These are phyloP conservation scores for Fusarium sp. DNA, from an alignment of 2,329 filamentous ascomycete genomes.

Conservation along the genomic window DNA sequence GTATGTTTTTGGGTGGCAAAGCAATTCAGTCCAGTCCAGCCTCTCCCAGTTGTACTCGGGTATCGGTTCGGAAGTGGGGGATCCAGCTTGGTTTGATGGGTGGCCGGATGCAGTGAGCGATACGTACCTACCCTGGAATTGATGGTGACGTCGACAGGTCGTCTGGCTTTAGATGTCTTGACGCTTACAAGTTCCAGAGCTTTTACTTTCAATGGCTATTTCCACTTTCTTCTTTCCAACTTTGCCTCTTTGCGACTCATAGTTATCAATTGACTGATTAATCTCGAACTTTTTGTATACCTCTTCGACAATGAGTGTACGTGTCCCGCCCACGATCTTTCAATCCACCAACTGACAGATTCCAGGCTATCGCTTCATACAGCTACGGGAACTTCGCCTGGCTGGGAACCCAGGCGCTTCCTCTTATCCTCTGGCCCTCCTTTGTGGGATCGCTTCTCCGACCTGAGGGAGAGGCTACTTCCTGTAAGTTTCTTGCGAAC, in stretches of 20 bases:
- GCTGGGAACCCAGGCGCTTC: slow-evolving; percentile 61
- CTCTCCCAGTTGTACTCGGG: slow-evolving; percentile 1
- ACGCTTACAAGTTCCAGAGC: slow-evolving; percentile 8
- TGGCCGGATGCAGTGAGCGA: slow-evolving; percentile 6
- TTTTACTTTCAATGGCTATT: background rate
- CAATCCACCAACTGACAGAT: slow-evolving; percentile 10
- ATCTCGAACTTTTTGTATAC: too few species aligned
- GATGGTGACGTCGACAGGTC: slow-evolving; percentile 29
- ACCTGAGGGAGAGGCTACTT: slow-evolving; percentile 49
- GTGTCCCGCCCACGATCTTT: background rate
- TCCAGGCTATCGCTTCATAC: slow-evolving; percentile 63
- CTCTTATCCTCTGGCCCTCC: slow-evolving; percentile 62
- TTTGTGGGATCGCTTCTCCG: slow-evolving; percentile 61
- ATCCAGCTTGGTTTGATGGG: background rate
- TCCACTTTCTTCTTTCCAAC: background rate
- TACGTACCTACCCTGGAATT: slow-evolving; percentile 1
- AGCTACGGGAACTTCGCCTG: slow-evolving; percentile 65
- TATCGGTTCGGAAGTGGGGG: slow-evolving; percentile 17
- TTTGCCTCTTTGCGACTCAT: background rate
- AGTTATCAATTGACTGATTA: background rate
- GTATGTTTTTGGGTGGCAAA: slow-evolving; percentile 19
- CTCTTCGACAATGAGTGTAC: slow-evolving; percentile 39
- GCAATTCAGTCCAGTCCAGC: background rate
- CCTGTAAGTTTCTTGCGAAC: slow-evolving; percentile 43
- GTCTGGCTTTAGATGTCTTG: background rate